Percentiles rank a stretch among this genome's conserved stretches.
Evolutionary conservation across 1,139 yeast genomes (phyloP).

Genomic region (Candida pseudoviswanathii): DNA sequence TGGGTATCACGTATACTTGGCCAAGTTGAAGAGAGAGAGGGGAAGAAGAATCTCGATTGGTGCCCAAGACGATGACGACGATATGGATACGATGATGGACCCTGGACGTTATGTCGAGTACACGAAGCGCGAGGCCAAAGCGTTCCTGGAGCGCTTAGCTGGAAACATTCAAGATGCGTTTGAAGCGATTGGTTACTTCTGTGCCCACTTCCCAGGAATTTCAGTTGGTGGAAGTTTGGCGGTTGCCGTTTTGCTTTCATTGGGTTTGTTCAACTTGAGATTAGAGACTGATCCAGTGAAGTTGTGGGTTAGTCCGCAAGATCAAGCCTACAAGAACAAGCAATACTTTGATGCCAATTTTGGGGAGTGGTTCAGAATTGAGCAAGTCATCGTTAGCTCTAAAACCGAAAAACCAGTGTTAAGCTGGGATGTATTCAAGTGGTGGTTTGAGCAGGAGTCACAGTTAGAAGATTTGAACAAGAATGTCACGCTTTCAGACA

Average conservation of each 20-base stretch:
- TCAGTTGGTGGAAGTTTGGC: constrained; percentile 51
- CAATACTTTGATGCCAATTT: constrained; percentile 73
- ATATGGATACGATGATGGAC: constrained; percentile 20
- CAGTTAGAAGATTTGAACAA: constrained; percentile 38
- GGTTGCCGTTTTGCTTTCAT: constrained; percentile 47
- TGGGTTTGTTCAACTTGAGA: constrained; percentile 54
- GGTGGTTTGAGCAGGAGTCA: constrained; percentile 86
- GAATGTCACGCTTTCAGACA: constrained; percentile 51
- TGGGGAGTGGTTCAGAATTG: constrained; percentile 91
- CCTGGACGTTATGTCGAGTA: constrained; percentile 19
- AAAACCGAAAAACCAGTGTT: constrained; percentile 63
- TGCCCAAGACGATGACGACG: constrained; percentile 18
- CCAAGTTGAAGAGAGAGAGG: constrained; percentile 15
- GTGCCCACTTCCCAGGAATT: constrained; percentile 60
- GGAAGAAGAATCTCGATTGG: constrained; percentile 8
- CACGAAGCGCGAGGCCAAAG: constrained; percentile 13
- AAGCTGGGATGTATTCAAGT: constrained; percentile 64
- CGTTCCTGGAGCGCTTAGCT: constrained; percentile 18
- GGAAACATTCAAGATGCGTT: constrained; percentile 32
- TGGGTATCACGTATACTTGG: constrained; percentile 38
- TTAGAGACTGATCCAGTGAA: constrained; percentile 80
- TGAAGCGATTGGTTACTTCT: constrained; percentile 50
- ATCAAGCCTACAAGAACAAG: constrained; percentile 72
- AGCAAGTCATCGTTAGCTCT: constrained; percentile 78
- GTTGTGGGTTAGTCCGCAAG: constrained; percentile 85